Evolutionary conservation across 148 eudicot genomes (phyloP), one percentile per base, ranked within the genome.

Genomic region (Vaccinium darrowii): DNA sequence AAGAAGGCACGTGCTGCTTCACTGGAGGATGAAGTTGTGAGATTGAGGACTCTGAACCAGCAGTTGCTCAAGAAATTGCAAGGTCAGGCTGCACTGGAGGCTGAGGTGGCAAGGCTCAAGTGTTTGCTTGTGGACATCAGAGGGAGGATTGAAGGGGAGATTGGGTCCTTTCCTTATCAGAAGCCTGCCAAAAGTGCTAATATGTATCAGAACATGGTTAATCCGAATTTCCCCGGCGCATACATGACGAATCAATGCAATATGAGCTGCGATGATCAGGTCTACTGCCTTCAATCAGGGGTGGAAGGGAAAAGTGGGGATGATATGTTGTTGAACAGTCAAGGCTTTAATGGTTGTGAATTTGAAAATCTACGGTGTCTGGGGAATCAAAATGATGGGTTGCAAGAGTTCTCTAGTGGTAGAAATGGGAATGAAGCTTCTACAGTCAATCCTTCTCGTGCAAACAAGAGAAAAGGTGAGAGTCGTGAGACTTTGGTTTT

Each of bases 101-200:
- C 96, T 60, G 99, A 97, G 89, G 81, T 92, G 84, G 92, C 94
- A 19, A 94, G 99, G 89, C 98, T 97, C 16, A 97, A 94, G 92
- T 95, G 96, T 87, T 88, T 95, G 90, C 98, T 97, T 83, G 98
- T 95, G 83, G 99, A 97, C 81, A 90, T 97, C 58, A 86, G 99
- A 87, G 98, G 99, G 60, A 90, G 99, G 83, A 93, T 97, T 75
- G 99, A 97, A 88, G 99, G 98, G 75, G 99, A 95, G 86, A 95
- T 97, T 69, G 98, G 98, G 8, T 86, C 94, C 16, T 97, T 97
- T 83, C 99, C 99, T 27, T 95, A 97, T 88, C 96, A 94, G 80
- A 97, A 89, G 88, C 86, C 94, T 1, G 88, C 83, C 60, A 94
- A 87, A 88, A 86, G 81, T 86, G 91, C 87, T 33, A 90, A 91